A percentile compares a stretch with the other conserved stretches of the same genome.
phyloP scores from a whole-genome alignment of 1,284 basidiomycete species.

The Ustilago shanxiensis region DNA sequence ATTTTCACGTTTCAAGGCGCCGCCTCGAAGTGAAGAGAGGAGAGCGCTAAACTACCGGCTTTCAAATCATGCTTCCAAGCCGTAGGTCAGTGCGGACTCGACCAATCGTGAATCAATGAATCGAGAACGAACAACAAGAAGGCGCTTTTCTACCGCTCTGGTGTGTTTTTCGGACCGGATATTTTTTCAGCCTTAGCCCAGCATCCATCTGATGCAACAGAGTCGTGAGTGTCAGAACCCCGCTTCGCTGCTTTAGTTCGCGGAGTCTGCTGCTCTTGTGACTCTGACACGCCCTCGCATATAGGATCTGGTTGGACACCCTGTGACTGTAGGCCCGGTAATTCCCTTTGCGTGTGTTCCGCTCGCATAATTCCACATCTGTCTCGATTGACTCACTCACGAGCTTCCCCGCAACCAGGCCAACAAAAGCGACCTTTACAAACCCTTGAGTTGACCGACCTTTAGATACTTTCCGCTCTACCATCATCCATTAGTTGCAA shows the following conservation, averaged over 20 bases:
- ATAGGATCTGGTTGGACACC: too few relatives aligned
- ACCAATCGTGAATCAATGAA: too few relatives aligned
- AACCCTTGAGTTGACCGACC: neutral
- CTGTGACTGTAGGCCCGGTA: conserved; percentile 7
- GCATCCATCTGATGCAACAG: too few relatives aligned
- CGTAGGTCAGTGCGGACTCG: neutral
- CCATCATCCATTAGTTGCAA: conserved; percentile 11
- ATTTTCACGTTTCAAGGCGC: conserved; percentile 1
- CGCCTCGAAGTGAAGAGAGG: neutral
- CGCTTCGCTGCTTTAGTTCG: neutral
- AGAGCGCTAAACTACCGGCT: conserved; percentile 18
- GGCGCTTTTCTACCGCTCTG: neutral
- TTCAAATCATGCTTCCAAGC: conserved; percentile 8
- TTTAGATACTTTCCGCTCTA: neutral
- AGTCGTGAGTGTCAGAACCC: conserved; percentile 5
- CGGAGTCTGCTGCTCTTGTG: conserved; percentile 26
- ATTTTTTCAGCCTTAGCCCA: neutral
- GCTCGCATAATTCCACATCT: conserved; percentile 15
- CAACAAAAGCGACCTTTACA: neutral
- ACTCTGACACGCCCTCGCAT: conserved; percentile 34
- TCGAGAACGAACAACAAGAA: neutral
- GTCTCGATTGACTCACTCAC: conserved; percentile 13
- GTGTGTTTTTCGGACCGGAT: conserved; percentile 10
- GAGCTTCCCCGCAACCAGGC: conserved; percentile 29
- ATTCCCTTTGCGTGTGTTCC: conserved; percentile 11